Evolutionary conservation across 1,284 basidiomycete genomes (phyloP).

Genomic region (Sparassis latifolia): DNA sequence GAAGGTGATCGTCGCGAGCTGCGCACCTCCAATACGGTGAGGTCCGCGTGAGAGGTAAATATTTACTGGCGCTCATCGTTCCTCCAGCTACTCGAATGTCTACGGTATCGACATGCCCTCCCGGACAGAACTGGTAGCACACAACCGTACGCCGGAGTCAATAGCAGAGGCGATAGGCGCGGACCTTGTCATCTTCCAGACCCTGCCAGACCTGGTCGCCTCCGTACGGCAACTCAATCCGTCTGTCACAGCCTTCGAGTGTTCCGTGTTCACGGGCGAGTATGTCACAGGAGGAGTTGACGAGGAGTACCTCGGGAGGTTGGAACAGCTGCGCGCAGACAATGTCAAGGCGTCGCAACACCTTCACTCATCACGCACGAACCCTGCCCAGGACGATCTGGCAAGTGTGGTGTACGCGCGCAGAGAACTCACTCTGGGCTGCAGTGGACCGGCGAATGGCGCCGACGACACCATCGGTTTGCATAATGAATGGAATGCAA

Average conservation of each 20-base stretch:
- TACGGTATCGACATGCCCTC: conserved; percentile 99
- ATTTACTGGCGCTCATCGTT: neutral
- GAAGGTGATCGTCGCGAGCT: conserved; percentile 94
- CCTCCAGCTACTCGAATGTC: conserved; percentile 79
- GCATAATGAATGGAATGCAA: conserved; percentile 58
- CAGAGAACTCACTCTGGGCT: conserved; percentile 25
- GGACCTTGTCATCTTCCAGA: conserved; percentile 97
- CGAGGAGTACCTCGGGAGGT: conserved; percentile 70
- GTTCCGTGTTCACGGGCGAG: conserved; percentile 96
- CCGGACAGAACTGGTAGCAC: conserved; percentile 87
- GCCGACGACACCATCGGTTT: conserved; percentile 72
- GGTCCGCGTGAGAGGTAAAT: conserved; percentile 6
- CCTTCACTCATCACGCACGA: conserved; percentile 30
- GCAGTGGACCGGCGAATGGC: conserved; percentile 43
- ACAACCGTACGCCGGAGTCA: conserved; percentile 70
- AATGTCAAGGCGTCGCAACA: conserved; percentile 59
- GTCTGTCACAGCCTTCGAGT: conserved; percentile 80
- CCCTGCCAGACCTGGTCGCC: conserved; percentile 82
- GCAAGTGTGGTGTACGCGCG: conserved; percentile 11
- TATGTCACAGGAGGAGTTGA: conserved; percentile 97
- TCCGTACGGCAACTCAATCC: conserved; percentile 90
- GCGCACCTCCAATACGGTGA: conserved; percentile 90
- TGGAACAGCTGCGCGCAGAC: conserved; percentile 82
- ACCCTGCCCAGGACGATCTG: conserved; percentile 3
- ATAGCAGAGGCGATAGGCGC: conserved; percentile 89